These are phyloP conservation scores for Aaosphaeria arxii DNA, from an alignment of 2,329 filamentous ascomycete genomes.

Conservation along the genomic window DNA sequence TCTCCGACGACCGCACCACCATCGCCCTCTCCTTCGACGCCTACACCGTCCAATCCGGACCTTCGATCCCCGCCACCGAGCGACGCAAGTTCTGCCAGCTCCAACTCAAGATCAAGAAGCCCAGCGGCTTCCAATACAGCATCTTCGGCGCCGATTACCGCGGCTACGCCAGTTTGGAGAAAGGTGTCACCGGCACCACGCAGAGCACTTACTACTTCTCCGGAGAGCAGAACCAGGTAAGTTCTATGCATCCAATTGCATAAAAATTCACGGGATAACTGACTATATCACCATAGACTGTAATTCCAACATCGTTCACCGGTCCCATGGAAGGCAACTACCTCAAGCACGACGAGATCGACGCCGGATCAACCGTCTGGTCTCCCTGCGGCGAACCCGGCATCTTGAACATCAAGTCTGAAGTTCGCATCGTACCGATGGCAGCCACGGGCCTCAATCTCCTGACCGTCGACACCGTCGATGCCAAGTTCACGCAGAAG, in stretches of 20 bases:
- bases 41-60: conserved; percentile 46
- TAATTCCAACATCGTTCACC: conserved; percentile 30
- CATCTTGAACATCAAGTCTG: conserved; percentile 49
- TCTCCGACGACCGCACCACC: conserved; percentile 38
- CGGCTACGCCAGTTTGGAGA: conserved; percentile 43
- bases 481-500: conserved; percentile 36
- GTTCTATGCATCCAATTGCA: not conserved
- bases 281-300: conserved; percentile 13
- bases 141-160: conserved; percentile 48
- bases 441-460: conserved; percentile 25
- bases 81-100: conserved; percentile 49
- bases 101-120: conserved; percentile 47
- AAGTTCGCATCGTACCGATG: conserved; percentile 34
- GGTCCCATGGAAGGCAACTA: conserved; percentile 20
- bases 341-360: conserved; percentile 27
- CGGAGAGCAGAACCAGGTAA: conserved; percentile 38
- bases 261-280: not conserved
- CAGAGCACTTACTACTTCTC: conserved; percentile 52
- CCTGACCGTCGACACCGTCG: conserved; percentile 41
- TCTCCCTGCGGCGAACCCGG: conserved; percentile 47
- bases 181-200: conserved; percentile 41
- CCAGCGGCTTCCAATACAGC: conserved; percentile 46
- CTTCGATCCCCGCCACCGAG: conserved; percentile 34
- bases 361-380: conserved; percentile 43
- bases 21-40: conserved; percentile 49